These are phyloP conservation scores for Biancaea sappan DNA, from an alignment of 306 rosid genomes.

Conservation along the genomic window DNA sequence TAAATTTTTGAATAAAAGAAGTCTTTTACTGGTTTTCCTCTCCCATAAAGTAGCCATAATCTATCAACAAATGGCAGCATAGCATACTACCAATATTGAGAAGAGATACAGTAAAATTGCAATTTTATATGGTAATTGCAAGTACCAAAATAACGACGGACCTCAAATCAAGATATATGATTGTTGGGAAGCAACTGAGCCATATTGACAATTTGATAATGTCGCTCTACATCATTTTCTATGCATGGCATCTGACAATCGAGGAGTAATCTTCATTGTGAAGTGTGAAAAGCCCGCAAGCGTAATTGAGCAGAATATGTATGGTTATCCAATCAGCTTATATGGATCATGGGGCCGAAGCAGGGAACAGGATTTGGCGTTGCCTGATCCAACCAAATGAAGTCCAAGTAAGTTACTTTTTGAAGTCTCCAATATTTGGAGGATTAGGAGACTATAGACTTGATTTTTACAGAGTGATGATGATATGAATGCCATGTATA, in stretches of 20 bases:
- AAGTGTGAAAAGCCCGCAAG: not conserved
- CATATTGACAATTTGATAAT: not conserved
- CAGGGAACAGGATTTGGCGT: not conserved
- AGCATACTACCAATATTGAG: not conserved
- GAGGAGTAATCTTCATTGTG: not conserved
- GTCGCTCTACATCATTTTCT: not conserved
- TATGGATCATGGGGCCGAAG: not conserved
- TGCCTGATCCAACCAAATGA: not conserved
- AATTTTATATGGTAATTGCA: not conserved
- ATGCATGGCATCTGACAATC: not conserved
- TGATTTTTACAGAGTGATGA: not conserved
- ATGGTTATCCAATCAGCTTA: not conserved
- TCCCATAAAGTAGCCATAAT: not conserved
- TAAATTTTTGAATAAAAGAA: not conserved
- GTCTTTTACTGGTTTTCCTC: not conserved
- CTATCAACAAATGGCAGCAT: not conserved
- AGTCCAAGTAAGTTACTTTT: too few relatives aligned
- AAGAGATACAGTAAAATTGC: not conserved
- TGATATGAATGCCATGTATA: conserved; percentile 7
- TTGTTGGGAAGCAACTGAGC: not conserved
- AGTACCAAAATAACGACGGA: not conserved
- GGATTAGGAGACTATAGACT: not conserved
- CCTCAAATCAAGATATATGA: not conserved
- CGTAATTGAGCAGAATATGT: not conserved
- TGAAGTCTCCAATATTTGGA: not conserved